Conservation (phyloP, 2,329 filamentous ascomycete genomes). For the Cercospora janseana region DNA sequence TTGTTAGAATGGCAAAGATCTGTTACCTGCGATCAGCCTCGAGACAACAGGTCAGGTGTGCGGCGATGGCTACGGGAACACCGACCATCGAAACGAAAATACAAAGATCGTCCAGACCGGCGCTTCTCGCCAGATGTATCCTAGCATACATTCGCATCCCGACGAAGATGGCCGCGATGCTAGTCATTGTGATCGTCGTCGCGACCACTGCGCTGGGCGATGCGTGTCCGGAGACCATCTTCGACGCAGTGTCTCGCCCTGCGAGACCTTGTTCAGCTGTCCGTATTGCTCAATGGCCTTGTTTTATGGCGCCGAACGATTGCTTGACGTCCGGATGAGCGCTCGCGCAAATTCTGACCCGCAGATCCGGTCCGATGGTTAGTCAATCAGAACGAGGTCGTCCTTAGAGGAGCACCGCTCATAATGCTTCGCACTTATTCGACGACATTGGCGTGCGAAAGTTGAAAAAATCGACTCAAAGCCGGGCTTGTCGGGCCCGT, state of each 20-base stretch:
- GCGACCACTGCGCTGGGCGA: slow-evolving; percentile 23
- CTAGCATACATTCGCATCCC: slow-evolving; percentile 26
- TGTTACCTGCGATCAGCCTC: background rate
- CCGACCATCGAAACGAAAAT: slow-evolving; percentile 26
- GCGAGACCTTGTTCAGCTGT: no score
- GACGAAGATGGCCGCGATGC: slow-evolving; percentile 24
- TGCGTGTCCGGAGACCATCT: slow-evolving; percentile 27
- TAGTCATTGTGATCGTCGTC: slow-evolving; percentile 25
- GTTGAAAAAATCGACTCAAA: no score
- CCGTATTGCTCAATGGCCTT: background rate
- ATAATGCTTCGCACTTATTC: no score
- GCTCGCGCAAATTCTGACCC: no score
- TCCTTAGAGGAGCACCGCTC: no score
- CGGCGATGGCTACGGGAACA: background rate
- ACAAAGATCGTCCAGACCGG: slow-evolving; percentile 30
- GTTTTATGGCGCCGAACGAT: no score
- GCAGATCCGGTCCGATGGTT: no score
- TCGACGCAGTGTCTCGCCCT: no score
- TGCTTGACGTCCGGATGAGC: no score
- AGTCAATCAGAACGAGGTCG: no score
- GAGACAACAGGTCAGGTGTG: background rate
- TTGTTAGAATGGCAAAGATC: slow-evolving; percentile 23
- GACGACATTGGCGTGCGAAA: no score
- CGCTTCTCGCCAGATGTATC: slow-evolving; percentile 23
- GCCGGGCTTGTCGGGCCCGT: no score